Conservation (phyloP, 2,329 filamentous ascomycete species). For the Elsinoe fawcettii region DNA sequence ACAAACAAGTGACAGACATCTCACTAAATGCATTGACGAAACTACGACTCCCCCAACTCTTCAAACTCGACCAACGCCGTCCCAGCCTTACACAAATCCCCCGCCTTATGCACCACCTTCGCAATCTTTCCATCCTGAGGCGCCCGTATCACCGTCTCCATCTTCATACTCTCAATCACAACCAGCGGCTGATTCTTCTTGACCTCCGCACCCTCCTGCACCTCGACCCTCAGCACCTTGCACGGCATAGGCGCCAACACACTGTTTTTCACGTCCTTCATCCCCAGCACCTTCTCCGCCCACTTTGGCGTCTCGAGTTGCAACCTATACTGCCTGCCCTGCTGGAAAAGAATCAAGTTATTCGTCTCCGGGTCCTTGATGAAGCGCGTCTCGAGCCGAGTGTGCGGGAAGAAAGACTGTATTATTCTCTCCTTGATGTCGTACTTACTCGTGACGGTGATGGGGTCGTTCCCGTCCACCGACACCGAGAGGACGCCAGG, state of each 20-base stretch:
- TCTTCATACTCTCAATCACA: conserved; percentile 54
- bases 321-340: conserved; percentile 51
- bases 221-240: conserved; percentile 86
- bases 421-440: conserved; percentile 44
- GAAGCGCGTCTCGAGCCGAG: conserved; percentile 71
- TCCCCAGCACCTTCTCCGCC: conserved; percentile 79
- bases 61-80: conserved; percentile 41
- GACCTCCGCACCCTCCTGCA: conserved; percentile 71
- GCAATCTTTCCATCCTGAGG: conserved; percentile 42
- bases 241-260: conserved; percentile 95
- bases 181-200: conserved; percentile 81
- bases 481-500: conserved; percentile 46
- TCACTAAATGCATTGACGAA: too few species aligned
- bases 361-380: conserved; percentile 51
- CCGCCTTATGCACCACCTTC: conserved; percentile 42
- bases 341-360: conserved; percentile 63
- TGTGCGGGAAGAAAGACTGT: conserved; percentile 71
- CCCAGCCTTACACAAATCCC: conserved; percentile 41
- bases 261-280: conserved; percentile 71
- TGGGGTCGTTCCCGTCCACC: conserved; percentile 27
- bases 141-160: conserved; percentile 49
- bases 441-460: conserved; percentile 42
- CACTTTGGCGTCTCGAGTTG: conserved; percentile 58
- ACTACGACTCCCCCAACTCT: conserved; percentile 20
- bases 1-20: too few species aligned